phyloP scores from a whole-genome alignment of 1,139 yeast species.

The Ogataea hybrid region DNA sequence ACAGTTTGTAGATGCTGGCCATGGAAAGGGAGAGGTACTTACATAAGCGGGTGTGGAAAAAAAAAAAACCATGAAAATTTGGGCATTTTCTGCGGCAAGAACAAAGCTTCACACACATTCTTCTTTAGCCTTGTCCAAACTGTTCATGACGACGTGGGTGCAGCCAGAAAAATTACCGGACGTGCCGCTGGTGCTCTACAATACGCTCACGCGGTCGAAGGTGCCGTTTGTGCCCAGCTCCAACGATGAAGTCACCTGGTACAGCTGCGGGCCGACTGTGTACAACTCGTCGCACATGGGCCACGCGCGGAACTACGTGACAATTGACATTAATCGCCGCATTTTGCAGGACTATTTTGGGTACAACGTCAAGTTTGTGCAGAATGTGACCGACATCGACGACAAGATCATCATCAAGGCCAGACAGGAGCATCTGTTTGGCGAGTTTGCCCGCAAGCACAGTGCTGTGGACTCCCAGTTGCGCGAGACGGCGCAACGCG shows the following conservation, averaged over 20 bases:
- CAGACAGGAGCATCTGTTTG: slow-evolving; percentile 81
- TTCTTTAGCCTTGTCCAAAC: slow-evolving; percentile 1
- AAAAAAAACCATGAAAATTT: slow-evolving; percentile 6
- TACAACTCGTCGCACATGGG: slow-evolving; percentile 98
- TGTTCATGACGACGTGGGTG: slow-evolving; percentile 26
- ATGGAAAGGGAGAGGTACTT: slow-evolving; percentile 31
- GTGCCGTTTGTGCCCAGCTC: slow-evolving; percentile 68
- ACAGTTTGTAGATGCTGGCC: slow-evolving; percentile 74
- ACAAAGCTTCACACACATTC: background rate
- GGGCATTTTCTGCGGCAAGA: slow-evolving; percentile 4
- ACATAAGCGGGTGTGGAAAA: slow-evolving; percentile 8
- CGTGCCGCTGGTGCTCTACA: slow-evolving; percentile 50
- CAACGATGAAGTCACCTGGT: slow-evolving; percentile 78
- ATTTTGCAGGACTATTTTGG: slow-evolving; percentile 88
- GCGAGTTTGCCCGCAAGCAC: slow-evolving; percentile 43
- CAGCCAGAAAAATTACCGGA: slow-evolving; percentile 21
- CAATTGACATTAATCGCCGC: slow-evolving; percentile 90
- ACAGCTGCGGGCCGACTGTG: slow-evolving; percentile 99
- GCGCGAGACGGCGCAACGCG: slow-evolving; percentile 39
- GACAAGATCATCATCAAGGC: slow-evolving; percentile 95
- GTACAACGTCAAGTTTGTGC: slow-evolving; percentile 81
- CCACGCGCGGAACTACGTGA: slow-evolving; percentile 97
- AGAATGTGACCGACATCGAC: slow-evolving; percentile 96
- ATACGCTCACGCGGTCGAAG: slow-evolving; percentile 81
- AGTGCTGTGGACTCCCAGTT: slow-evolving; percentile 39